Conservation (phyloP, 768 basidiomycete species). For the Leccinum imitatum region DNA sequence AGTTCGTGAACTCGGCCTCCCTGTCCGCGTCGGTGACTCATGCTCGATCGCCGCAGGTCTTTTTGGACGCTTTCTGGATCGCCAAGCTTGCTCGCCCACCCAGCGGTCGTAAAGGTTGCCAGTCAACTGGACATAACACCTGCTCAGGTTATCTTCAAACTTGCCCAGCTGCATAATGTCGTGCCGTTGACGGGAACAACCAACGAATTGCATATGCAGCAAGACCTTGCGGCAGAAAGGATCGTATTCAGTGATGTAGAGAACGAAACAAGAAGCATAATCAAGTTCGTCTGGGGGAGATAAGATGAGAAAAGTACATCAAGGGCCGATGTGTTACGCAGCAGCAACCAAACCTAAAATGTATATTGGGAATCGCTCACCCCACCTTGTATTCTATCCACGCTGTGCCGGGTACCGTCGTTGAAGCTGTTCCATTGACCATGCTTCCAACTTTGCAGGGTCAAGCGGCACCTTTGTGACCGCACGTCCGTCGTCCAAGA, state of each 20-base stretch:
- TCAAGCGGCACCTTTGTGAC: conserved; percentile 21
- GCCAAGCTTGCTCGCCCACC: conserved; percentile 55
- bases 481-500: conserved; percentile 23
- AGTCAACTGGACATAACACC: conserved; percentile 50
- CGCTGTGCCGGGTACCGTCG: conserved; percentile 18
- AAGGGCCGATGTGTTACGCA: conserved; percentile 1
- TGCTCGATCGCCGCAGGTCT: conserved; percentile 45
- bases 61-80: conserved; percentile 90
- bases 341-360: conserved; percentile 1
- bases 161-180: conserved; percentile 66
- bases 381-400: not conserved
- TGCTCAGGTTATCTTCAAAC: conserved; percentile 65
- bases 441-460: conserved; percentile 10
- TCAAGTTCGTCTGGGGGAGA: conserved; percentile 32
- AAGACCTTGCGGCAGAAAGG: conserved; percentile 52
- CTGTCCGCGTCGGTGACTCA: not conserved
- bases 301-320: not conserved
- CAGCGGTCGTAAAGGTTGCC: conserved; percentile 45
- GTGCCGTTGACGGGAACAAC: conserved; percentile 78
- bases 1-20: conserved; percentile 42
- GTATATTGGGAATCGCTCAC: not conserved
- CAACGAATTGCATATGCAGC: conserved; percentile 61
- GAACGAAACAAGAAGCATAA: conserved; percentile 24
- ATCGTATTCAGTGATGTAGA: conserved; percentile 35
- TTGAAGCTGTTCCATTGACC: conserved; percentile 28